Conservation (phyloP, 2,329 filamentous ascomycete species). For the Acrocalymma vagum region DNA sequence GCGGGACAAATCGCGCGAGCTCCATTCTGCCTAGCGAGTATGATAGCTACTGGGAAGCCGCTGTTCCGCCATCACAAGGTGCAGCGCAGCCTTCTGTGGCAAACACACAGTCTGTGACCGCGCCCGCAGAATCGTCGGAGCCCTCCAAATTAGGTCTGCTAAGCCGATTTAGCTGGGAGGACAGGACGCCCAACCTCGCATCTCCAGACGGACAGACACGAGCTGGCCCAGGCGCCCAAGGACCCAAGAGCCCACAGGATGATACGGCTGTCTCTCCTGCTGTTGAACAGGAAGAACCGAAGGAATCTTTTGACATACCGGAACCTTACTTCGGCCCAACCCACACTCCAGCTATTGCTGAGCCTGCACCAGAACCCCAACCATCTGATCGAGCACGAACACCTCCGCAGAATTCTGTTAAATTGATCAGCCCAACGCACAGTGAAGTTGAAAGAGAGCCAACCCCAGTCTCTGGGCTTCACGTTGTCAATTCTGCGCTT, state of each 20-base stretch:
- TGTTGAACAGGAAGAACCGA: constrained; percentile 25
- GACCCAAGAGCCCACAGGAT: constrained; percentile 14
- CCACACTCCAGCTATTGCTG: constrained; percentile 30
- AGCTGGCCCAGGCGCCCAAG: constrained; percentile 14
- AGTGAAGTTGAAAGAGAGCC: constrained; percentile 16
- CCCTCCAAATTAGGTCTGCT: constrained; percentile 25
- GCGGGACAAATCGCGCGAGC: constrained; percentile 62
- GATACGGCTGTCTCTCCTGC: constrained; percentile 16
- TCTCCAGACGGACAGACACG: constrained; percentile 19
- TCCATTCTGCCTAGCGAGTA: constrained; percentile 72
- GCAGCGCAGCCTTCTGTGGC: constrained; percentile 20
- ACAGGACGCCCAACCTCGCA: constrained; percentile 17
- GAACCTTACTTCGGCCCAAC: constrained; percentile 38
- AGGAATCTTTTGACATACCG: constrained; percentile 24
- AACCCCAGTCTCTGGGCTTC: constrained; percentile 44
- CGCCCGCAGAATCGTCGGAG: too few relatives aligned
- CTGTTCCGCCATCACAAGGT: constrained; percentile 41
- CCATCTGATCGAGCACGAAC: constrained; percentile 18
- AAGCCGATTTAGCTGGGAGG: constrained; percentile 45
- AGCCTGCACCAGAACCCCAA: constrained; percentile 29
- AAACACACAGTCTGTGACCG: constrained; percentile 18
- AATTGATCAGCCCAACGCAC: constrained; percentile 23
- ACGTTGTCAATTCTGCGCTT: constrained; percentile 53
- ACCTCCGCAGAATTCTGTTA: constrained; percentile 23
- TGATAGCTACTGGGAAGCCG: constrained; percentile 69